Percentiles rank a stretch among this genome's conserved stretches.
These are phyloP conservation scores for Pachysandra terminalis DNA, from an alignment of 164 flowering plant species.

Conservation along the genomic window DNA sequence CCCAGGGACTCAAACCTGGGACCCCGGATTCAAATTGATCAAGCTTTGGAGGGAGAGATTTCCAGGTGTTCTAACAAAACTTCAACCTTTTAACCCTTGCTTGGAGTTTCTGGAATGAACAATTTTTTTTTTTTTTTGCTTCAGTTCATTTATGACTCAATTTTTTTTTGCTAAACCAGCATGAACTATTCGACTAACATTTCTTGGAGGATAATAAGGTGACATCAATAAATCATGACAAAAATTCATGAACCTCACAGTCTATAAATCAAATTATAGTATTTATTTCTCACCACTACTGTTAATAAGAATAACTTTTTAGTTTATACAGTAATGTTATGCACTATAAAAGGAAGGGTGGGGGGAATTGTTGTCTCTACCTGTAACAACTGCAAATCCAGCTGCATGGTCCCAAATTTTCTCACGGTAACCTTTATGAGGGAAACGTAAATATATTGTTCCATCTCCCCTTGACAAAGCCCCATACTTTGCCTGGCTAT, in stretches of 20 bases:
- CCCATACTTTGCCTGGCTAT: conserved; percentile 99
- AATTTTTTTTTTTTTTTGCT: too few species aligned
- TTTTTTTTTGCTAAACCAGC: too few species aligned
- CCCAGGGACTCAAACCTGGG: too few species aligned
- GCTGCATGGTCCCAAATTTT: conserved; percentile 99
- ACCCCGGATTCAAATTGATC: too few species aligned
- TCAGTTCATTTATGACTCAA: too few species aligned
- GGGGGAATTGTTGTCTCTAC: conserved; percentile 27
- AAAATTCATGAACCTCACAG: not conserved
- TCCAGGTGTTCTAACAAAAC: too few species aligned
- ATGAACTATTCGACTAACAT: not conserved
- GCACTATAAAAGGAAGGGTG: not conserved
- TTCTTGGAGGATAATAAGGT: not conserved
- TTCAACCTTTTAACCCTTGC: too few species aligned
- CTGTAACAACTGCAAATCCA: conserved; percentile 89
- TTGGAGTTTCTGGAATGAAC: too few species aligned
- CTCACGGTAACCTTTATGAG: conserved; percentile 96
- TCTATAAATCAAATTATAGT: not conserved
- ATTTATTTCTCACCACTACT: not conserved
- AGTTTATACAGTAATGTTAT: too few species aligned
- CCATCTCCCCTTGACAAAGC: conserved; percentile 98
- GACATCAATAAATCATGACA: too few species aligned
- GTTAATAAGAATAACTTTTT: not conserved
- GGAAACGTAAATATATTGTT: conserved; percentile 89
- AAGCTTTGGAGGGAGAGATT: too few species aligned